Percentiles rank a stretch among this genome's conserved stretches.
phyloP scores from a whole-genome alignment of 805 yeast genomes.

The Candida sakaeoensis region DNA sequence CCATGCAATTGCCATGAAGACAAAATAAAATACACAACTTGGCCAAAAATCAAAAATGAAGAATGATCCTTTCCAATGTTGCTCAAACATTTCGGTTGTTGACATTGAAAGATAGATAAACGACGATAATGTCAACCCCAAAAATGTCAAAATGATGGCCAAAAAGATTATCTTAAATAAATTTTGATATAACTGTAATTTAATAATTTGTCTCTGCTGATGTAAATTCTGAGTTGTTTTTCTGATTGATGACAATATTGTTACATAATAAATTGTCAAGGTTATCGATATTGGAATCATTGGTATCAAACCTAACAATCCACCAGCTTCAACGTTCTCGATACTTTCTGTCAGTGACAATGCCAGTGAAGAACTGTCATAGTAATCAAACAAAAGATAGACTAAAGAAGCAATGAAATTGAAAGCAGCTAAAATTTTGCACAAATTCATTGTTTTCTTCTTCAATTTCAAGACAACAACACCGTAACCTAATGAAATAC shows the following conservation, averaged over 20 bases:
- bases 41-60: slow-evolving; percentile 95
- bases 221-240: slow-evolving; percentile 62
- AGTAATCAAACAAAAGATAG: slow-evolving; percentile 34
- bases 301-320: slow-evolving; percentile 48
- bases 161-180: slow-evolving; percentile 71
- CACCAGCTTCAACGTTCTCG: slow-evolving; percentile 47
- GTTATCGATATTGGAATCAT: slow-evolving; percentile 71
- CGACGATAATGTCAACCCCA: slow-evolving; percentile 67
- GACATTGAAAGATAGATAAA: slow-evolving; percentile 72
- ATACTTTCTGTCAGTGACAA: slow-evolving; percentile 29
- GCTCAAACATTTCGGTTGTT: slow-evolving; percentile 71
- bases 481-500: slow-evolving; percentile 91
- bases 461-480: slow-evolving; percentile 86
- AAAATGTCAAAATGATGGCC: slow-evolving; percentile 65
- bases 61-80: slow-evolving; percentile 89
- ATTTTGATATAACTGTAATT: slow-evolving; percentile 79
- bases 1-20: slow-evolving; percentile 79
- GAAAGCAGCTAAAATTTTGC: slow-evolving; percentile 39
- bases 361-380: slow-evolving; percentile 22
- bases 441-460: slow-evolving; percentile 62
- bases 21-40: slow-evolving; percentile 76
- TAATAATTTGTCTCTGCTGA: slow-evolving; percentile 88
- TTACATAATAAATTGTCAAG: slow-evolving; percentile 67
- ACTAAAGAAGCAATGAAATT: slow-evolving; percentile 35
- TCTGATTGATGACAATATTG: slow-evolving; percentile 69